Base-by-base conservation (phyloP, 2,329 filamentous ascomycete species). In the Onygena corvina region DNA sequence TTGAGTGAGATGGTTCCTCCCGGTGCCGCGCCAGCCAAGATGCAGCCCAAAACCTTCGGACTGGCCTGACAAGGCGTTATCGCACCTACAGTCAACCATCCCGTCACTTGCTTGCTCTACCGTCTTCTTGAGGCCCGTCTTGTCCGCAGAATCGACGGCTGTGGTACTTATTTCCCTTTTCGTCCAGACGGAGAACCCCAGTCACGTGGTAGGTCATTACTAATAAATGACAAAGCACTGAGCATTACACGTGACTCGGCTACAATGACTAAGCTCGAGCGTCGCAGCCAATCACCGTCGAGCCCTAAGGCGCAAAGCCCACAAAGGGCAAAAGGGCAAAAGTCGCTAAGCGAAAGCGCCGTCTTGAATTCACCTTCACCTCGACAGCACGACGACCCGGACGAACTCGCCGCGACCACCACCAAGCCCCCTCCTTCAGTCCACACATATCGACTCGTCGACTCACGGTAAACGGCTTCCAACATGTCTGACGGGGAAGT, bases 401-500 rank as follows among this genome's bases (percentile, higher is more conserved):
- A 62, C 50, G 54, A 53, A 53, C 46, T 44, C 49, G 51, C 60
- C 59, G n/a, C n/a, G 60, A 64, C 61, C 59, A 62, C 63, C 60
- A 55, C 30, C 40, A 44, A 51, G 53, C 27, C 25, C 11, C 18
- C 51, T 52, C 59, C 58, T 59, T 59, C 53, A 53, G 55, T 57
- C 59, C 60, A 63, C 60, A 57, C 58, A 61, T 62, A 49, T n/a
- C 61, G 58, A 59, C 59, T 61, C 60, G 60, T 64, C 56, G 62
- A 66, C 64, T 57, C 64, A 64, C 58, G 62, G 59, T 59, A 61
- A 57, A 61, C 60, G 59, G 62, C 18, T 61, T 64, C 64, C 73
- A 85, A 73, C 66, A 94, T 94, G 88, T 94, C 88, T 84, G 89
- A 94, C 79, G 84, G 94, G 74, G 87, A 94, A 79, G 84, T 92